Percentiles rank a stretch among this genome's conserved stretches.
phyloP scores from a whole-genome alignment of 23 red algal genomes.

The Gracilaria domingensis region DNA sequence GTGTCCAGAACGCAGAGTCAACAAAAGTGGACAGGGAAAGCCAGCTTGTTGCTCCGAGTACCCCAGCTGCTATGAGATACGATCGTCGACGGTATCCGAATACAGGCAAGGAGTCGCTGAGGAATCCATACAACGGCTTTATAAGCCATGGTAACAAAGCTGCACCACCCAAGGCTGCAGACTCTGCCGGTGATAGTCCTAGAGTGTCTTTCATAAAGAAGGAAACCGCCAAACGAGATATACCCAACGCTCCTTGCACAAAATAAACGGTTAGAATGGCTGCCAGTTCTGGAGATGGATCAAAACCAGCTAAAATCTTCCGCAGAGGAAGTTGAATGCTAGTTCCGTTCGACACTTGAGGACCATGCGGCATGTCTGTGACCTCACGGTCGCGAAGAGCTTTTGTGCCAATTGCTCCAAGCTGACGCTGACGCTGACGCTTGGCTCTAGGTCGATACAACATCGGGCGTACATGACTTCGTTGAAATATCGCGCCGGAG shows the following conservation, averaged over 20 bases:
- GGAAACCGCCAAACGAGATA: constrained; percentile 87
- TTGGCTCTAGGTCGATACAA: neutral
- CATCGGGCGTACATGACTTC: neutral
- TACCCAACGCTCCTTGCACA: constrained; percentile 92
- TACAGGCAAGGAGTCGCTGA: constrained; percentile 84
- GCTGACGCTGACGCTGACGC: neutral
- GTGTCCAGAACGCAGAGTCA: constrained; percentile 54
- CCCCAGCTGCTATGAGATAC: constrained; percentile 75
- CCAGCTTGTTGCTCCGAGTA: constrained; percentile 77
- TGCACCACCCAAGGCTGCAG: constrained; percentile 80
- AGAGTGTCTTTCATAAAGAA: constrained; percentile 96
- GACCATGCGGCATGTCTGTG: constrained; percentile 17
- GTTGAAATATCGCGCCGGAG: neutral
- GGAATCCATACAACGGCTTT: constrained; percentile 94
- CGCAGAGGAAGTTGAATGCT: neutral
- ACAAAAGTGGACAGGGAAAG: constrained; percentile 67
- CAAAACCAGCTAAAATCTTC: constrained; percentile 50
- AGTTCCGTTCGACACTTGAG: neutral
- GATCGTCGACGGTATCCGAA: constrained; percentile 90
- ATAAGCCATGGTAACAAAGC: constrained; percentile 92
- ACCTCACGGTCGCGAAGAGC: neutral
- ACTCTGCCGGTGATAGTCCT: constrained; percentile 68
- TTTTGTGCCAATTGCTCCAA: neutral
- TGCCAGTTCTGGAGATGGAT: constrained; percentile 81
- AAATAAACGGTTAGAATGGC: constrained; percentile 92